Evolutionary conservation across 768 basidiomycete genomes (phyloP).

Genomic region (Lyophyllum shimeji): DNA sequence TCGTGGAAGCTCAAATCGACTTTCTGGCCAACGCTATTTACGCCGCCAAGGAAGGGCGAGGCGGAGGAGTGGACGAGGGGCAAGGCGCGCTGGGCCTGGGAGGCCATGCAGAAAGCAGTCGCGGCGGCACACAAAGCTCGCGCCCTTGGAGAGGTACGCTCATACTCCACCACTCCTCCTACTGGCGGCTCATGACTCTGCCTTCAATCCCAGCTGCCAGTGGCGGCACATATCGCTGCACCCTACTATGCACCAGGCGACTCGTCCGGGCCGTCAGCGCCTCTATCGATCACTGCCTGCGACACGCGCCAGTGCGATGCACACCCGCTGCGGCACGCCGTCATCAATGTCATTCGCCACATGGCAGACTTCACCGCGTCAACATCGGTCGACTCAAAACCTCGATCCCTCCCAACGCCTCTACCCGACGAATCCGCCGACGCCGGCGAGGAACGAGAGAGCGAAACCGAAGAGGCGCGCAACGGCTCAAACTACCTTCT

Average conservation of each 20-base stretch:
- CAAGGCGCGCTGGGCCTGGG: slow-evolving; percentile 71
- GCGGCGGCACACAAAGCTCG: slow-evolving; percentile 47
- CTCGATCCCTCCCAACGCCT: neutral
- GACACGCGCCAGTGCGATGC: slow-evolving; percentile 69
- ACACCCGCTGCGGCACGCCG: slow-evolving; percentile 87
- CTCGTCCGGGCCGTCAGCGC: neutral
- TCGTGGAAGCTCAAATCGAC: slow-evolving; percentile 66
- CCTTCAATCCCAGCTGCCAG: slow-evolving; percentile 55
- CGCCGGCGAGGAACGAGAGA: slow-evolving; percentile 18
- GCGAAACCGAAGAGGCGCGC: slow-evolving; percentile 19
- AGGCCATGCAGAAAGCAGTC: slow-evolving; percentile 58
- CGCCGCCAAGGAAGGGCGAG: slow-evolving; percentile 69
- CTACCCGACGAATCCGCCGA: neutral
- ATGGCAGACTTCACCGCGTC: slow-evolving; percentile 57
- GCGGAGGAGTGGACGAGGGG: slow-evolving; percentile 64
- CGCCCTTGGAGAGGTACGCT: slow-evolving; percentile 59
- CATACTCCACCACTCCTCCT: neutral
- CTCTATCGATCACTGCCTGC: slow-evolving; percentile 46
- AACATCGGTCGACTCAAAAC: neutral
- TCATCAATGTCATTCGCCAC: slow-evolving; percentile 70
- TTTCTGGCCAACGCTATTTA: slow-evolving; percentile 86
- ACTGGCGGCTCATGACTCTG: neutral
- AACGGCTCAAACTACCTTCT: slow-evolving; percentile 88
- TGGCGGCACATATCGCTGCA: slow-evolving; percentile 68
- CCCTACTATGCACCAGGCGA: slow-evolving; percentile 34